Base-by-base conservation (phyloP, 192 early-diverging fungal genomes). In the Funneliformis mosseae region DNA sequence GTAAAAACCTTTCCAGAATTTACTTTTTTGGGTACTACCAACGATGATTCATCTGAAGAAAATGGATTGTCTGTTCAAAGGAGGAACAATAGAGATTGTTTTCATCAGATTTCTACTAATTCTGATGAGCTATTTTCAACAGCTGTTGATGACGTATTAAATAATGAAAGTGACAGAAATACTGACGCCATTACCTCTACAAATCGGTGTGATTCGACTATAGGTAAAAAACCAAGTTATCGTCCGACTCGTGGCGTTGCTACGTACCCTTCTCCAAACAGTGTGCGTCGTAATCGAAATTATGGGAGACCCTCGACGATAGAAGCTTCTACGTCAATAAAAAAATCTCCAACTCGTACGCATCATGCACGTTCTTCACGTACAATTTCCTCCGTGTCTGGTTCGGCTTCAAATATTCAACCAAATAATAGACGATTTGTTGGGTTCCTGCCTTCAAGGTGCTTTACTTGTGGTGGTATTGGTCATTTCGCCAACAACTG, bases 361-460 rank as follows among this genome's bases (percentile, higher is more conserved):
- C 16, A 14, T 21, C 16, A n/a, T 55, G 43, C 9, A 45, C 43
- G 43, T 45, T 45, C 43, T 33, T 1, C 68, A 2, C 33, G 39
- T 70, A 43, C 39, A n/a, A 43, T 18, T 5, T 18, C 50, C 21
- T 55, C 50, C 18, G 16, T 55, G 18, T 14, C 50, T 55, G 50
- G 50, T 55, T 55, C 50, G 5, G 18, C 18, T 55, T 18, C 50
- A 33, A 33, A 28, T 66, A 66, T 28, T 70, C 33, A 33, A 43
- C n/a, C 33, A 23, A 70, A 42, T 70, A 70, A 70, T 42, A 33
- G 68, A 21, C 68, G 68, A 1, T 70, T 70, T 70, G 39, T 70
- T 70, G 68, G 68, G 42, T 70, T 70, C n/a, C n/a, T 70, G 12
- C 68, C 68, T 25, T 70, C 68, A n/a, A 70, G 68, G 43, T 70